These are phyloP conservation scores for Xylaria flabelliformis DNA, from an alignment of 495 filamentous ascomycete species.

Conservation along the genomic window DNA sequence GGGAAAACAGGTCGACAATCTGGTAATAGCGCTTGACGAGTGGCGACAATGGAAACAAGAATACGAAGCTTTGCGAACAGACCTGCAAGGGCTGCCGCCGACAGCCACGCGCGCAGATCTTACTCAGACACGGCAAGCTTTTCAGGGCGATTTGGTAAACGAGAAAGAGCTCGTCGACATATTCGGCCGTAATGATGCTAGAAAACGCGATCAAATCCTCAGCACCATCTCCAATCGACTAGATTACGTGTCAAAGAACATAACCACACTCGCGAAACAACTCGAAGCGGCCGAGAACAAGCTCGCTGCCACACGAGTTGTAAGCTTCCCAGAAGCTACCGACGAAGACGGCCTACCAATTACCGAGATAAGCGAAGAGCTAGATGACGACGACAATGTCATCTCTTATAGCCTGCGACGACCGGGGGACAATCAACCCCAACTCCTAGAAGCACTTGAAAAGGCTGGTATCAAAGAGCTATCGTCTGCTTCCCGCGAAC, in stretches of 20 bases:
- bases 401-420: constrained; percentile 66
- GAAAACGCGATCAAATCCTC: constrained; percentile 64
- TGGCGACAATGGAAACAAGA: constrained; percentile 92
- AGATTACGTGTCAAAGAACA: constrained; percentile 88
- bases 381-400: constrained; percentile 91
- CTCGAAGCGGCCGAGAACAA: constrained; percentile 71
- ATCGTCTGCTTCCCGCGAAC: constrained; percentile 37
- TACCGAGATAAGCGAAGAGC: constrained; percentile 86
- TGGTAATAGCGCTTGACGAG: constrained; percentile 76
- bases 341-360: constrained; percentile 74
- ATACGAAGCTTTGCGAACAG: constrained; percentile 86
- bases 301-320: constrained; percentile 57
- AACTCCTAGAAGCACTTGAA: constrained; percentile 69
- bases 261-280: constrained; percentile 70
- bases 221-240: constrained; percentile 75
- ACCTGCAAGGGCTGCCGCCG: constrained; percentile 64
- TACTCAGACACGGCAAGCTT: constrained; percentile 47
- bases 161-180: constrained; percentile 68
- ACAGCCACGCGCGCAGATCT: constrained; percentile 61
- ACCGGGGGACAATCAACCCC: constrained; percentile 65
- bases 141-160: constrained; percentile 52
- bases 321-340: constrained; percentile 54
- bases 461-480: constrained; percentile 71
- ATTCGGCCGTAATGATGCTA: constrained; percentile 60
- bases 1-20: constrained; percentile 75